Evolutionary conservation across 140 eudicot genomes (phyloP), one percentile per base, ranked within the genome.

Genomic region (Oenanthe javanica): DNA sequence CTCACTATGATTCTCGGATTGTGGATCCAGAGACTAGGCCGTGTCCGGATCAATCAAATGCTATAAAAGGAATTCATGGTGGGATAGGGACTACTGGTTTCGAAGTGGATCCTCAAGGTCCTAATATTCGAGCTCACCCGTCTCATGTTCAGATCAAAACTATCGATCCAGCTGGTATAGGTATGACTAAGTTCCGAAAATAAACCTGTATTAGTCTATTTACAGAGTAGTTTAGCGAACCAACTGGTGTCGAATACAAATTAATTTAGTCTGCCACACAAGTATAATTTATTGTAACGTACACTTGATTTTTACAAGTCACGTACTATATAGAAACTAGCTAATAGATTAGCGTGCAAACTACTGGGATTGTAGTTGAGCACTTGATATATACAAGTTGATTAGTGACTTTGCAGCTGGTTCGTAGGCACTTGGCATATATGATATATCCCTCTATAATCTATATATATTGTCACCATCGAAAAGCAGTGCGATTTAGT

Each of bases 51-150:
- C 50, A 64, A 57, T 36, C 45, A 13, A 48, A 52, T 4, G 42
- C 42, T 27, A 47, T 48, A 9, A 61, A 75, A 47, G 63, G 79
- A 25, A 48, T 10, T 18, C 61, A 23, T 25, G 46, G 63, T 49
- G 79, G 79, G 40, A 50, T 78, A 23, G 79, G 76, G 48, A n/a
- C 38, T 11, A 71, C 75, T 3, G 82, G 79, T 38, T 72, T 75
- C 73, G 45, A 76, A 31, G 77, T 61, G 50, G 87, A 84, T 75
- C 85, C 89, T 27, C 63, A 66, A 76, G 43, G 79, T 50, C 87
- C 87, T 2, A 73, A 21, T 52, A 31, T 49, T 13, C 12, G 79
- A 27, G 46, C 21, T 75, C 45, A 5, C 25, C 43, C 79, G 4
- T 47, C 63, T 0, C 0, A 48, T 48, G 61, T 25, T 48, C 78